phyloP scores from a whole-genome alignment of 345 rosid species.

The Viola odorata region DNA sequence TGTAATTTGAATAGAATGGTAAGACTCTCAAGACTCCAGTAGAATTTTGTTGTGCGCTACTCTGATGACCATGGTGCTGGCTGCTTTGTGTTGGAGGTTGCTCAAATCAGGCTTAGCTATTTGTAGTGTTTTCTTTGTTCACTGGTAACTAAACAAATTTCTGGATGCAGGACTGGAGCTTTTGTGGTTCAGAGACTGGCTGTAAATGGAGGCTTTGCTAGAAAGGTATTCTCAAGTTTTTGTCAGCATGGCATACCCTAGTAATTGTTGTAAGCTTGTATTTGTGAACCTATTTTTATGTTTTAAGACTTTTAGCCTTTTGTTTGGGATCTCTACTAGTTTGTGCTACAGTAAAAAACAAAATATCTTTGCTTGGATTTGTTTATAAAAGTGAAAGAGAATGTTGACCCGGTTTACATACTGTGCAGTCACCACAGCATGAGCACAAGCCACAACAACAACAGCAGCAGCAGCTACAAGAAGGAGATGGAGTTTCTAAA shows the following conservation, averaged over 20 bases:
- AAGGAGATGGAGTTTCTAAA: constrained; percentile 30
- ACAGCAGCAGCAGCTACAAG: constrained; percentile 26
- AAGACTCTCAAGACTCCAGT: constrained; percentile 15
- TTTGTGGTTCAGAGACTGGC: constrained; percentile 36
- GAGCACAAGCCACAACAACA: constrained; percentile 15
- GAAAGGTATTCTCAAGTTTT: constrained; percentile 43
- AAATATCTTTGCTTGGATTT: too few relatives aligned
- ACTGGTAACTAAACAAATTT: constrained; percentile 12
- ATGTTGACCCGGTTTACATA: too few relatives aligned
- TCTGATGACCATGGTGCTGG: constrained; percentile 4
- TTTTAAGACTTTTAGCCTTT: too few relatives aligned
- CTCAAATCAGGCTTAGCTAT: constrained; percentile 5
- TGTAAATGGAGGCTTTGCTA: constrained; percentile 30
- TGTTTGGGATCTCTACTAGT: too few relatives aligned
- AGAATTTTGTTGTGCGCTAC: neutral
- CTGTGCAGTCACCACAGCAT: constrained; percentile 9
- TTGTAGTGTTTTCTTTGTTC: constrained; percentile 1
- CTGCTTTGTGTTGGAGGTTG: neutral
- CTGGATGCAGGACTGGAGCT: constrained; percentile 44
- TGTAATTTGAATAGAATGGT: constrained; percentile 25
- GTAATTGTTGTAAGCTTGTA: too few relatives aligned
- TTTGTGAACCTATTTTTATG: too few relatives aligned
- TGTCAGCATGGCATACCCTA: neutral
- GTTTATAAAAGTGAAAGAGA: too few relatives aligned
- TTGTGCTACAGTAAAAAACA: neutral